Evolutionary conservation across 768 basidiomycete species (phyloP), one percentile per base, ranked within the genome.

Genomic region (Lactifluus piperatus): DNA sequence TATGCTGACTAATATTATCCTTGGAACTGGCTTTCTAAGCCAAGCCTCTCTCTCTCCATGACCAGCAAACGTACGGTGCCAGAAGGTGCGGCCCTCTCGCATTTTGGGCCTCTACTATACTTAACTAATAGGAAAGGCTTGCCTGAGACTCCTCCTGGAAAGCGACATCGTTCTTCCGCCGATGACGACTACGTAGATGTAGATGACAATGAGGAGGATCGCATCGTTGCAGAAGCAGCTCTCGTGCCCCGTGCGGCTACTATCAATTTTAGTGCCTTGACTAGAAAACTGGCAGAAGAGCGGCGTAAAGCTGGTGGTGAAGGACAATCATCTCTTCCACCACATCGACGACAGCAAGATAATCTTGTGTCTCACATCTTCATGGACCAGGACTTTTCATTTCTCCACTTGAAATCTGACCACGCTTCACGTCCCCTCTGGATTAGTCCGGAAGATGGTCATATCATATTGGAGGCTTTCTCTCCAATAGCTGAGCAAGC

Each of bases 401-500:
- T 83, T 79, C 76, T 97, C 43, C 83, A 87, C 65, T 75, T 99
- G 55, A 97, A 97, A 71, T 75, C 81, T 2, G 97, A 99, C 74
- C 97, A 99, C 70, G 78, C 83, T 32, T 87, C 91, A 5, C 84
- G 97, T 47, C 97, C 97, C 16, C 75, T 98, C 18, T 99, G 95
- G 94, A 97, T 99, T 63, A 91, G 87, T 65, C 92, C 93, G 6
- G 87, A 91, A 64, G 88, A 92, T 69, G 86, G 86, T 0, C 85
- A 88, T 65, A 97, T 98, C 67, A 98, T 98, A 61, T 83, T 99
- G 34, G 97, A 99, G 72, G 93, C 92, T 0, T 99, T 99, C 71
- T 94, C 92, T 24, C 93, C 97, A 4, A 94, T 98, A 62, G 94
- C 95, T 22, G 93, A 94, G 68, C 93, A 95, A 73, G 97, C 97